Base-by-base conservation (phyloP, 495 filamentous ascomycete genomes). In the Aspergillus diversus region DNA sequence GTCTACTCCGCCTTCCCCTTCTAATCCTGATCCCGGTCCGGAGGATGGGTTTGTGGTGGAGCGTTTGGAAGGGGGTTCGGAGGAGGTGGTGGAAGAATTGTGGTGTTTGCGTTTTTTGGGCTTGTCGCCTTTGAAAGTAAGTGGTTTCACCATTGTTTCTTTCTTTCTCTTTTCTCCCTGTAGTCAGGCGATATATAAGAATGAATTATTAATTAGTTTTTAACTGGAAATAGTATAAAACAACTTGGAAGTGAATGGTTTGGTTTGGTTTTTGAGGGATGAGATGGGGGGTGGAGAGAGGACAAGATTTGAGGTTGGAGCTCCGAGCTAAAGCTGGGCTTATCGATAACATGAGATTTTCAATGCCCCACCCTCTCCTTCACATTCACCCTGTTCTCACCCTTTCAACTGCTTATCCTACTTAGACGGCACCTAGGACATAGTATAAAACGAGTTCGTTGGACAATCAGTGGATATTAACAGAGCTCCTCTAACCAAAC, bases 51-150 rank as follows among this genome's bases (percentile, higher is more conserved):
- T 53, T 50, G 54, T 16, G 27, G 73, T 68, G 42, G 59, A 65
- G 21, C 21, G 21, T 27, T 27, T 27, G 21, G 21, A 27, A 27
- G 21, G 21, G 21, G 21, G 21, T 27, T 27, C 21, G 21, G 21
- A 27, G 21, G 21, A 27, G 21, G 21, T 27, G 21, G 21, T 27
- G 21, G 21, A 27, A 2, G 21, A 27, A 27, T 27, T 27, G 72
- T 78, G 66, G 76, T 76, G 64, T 78, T 97, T 98, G 72, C 93
- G 85, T 76, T 97, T 98, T 74, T 96, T 98, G 31, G 86, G 77
- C 77, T 94, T 97, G 75, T 99, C 96, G 80, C 95, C 95, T 80
- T 99, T 99, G 81, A 99, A 99, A 42, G 84, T 81, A 49, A 99
- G 82, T 49, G 94, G 85, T 74, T 96, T 97, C 56, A 96, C 81